A percentile compares a stretch with the other conserved stretches of the same genome.
These are phyloP conservation scores for Mycena vitilis DNA, from an alignment of 768 basidiomycete genomes.

Conservation along the genomic window DNA sequence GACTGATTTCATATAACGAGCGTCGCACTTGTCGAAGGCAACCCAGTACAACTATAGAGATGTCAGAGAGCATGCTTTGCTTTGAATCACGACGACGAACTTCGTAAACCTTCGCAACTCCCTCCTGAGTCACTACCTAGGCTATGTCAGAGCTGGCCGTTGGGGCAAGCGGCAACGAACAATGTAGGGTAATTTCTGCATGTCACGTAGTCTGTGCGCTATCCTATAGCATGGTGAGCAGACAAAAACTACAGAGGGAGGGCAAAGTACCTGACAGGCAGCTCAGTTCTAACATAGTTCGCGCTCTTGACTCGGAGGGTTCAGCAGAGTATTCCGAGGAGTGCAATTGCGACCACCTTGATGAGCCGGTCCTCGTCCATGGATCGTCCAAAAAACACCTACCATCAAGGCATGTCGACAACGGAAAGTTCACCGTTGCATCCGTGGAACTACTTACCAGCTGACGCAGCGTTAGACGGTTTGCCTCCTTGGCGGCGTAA, in stretches of 20 bases:
- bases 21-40: constrained; percentile 82
- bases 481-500: constrained; percentile 80
- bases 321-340: constrained; percentile 7
- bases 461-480: constrained; percentile 81
- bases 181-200: constrained; percentile 87
- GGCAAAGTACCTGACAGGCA: constrained; percentile 70
- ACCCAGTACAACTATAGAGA: constrained; percentile 81
- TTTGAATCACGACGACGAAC: constrained; percentile 57
- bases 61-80: constrained; percentile 17
- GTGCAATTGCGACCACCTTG: constrained; percentile 60
- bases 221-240: constrained; percentile 48
- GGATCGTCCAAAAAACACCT: constrained; percentile 90
- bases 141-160: neutral
- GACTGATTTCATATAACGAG: neutral
- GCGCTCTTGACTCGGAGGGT: constrained; percentile 67
- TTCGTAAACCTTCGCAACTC: constrained; percentile 86
- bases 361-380: constrained; percentile 84
- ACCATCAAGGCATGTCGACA: neutral
- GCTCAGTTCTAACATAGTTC: constrained; percentile 90
- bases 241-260: neutral
- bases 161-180: constrained; percentile 48
- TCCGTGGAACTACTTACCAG: constrained; percentile 59
- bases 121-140: constrained; percentile 78
- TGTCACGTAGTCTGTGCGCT: constrained; percentile 86
- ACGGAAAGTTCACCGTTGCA: neutral